Base-by-base conservation (phyloP, 176 grass and related monocot species). In the Panicum miliaceum region DNA sequence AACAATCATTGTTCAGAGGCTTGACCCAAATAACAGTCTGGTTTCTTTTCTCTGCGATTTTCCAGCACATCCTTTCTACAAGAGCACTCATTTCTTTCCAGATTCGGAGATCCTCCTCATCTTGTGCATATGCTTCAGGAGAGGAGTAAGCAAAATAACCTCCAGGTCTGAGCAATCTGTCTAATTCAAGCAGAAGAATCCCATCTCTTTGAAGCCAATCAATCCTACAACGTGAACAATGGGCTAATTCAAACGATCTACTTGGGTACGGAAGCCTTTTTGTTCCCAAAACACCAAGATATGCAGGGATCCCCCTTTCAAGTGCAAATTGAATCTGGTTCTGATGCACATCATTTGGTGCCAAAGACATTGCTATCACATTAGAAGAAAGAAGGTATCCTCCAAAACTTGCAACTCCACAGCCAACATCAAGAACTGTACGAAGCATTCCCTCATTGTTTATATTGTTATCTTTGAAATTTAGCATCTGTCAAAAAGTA, bases 1-100 rank as follows among this genome's bases (percentile, higher is more conserved):
- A 98, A 87, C 96, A 98, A 91, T 95, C 93, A 84, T 98, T 98
- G 61, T 86, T 98, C 75, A 98, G 76, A 82, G 96, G 96, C 62
- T 98, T 98, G 71, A 98, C 95, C 95, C 95, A 98, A 84, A 98
- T 98, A 86, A 98, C 95, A 81, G 95, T 98, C 81, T 98, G 95
- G 56, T 98, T 98, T 84, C 59, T 93, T 88, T 98, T 98, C 53
- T 90, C 81, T 57, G 96, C 96, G 83, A 98, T 92, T 86, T 84
- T 88, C 96, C 96, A 98, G 83, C 96, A 98, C 96, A 98, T 98
- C 86, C 96, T 91, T 78, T 98, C 92, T 50, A 94, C 93, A 85
- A 98, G 88, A 16, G 90, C 83, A 77, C 93, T 98, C 96, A 98
- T 98, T 85, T 98, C 56, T 86, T 91, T 95, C 96, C 96, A 98